Evolutionary conservation across 2,329 filamentous ascomycete genomes (phyloP), one percentile per base, ranked within the genome.

Genomic region (Cadophora luteo-olivacea): DNA sequence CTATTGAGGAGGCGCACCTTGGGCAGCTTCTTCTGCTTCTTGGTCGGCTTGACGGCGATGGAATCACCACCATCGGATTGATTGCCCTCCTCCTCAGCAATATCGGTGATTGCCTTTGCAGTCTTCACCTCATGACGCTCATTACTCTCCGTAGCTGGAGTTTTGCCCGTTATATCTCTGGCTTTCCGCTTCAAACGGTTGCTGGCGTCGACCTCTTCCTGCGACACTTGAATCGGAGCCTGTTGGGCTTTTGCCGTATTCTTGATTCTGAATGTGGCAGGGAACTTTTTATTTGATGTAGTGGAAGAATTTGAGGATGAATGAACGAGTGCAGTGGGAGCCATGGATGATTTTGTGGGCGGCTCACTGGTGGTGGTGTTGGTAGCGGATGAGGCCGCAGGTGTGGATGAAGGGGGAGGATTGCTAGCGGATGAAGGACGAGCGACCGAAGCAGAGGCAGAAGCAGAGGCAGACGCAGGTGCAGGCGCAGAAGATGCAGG

Each of bases 1-100:
- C 52, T 74, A 67, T 75, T 73, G 58, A 75, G 71, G 45, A 78
- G 68, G 45, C 75, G 72, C 57, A 75, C 67, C 64, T 72, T 74
- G 49, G 71, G 69, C 16, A 60, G 54, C 61, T 68, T 68, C 41
- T 64, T 66, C 22, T 49, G 62, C 38, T 66, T 67, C 24, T 67
- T 67, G 57, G 61, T 19, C 68, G 64, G 36, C 64, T 72, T 48
- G 48, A 62, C 22, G 41, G 61, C 66, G 48, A 71, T 54, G 54
- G 72, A 75, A 64, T 75, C 73, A 49, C 66, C 73, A 65, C 68
- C 71, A 64, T 77, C 75, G 16, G 71, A 74, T 55, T 68, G 68
- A 24, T 71, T 71, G 25, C 73, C 75, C 9, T 64, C 32, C 38
- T 66, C 65, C n/a, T 64, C 62, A 41, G 41, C 33, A 52, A 58